These are phyloP conservation scores for Nothomitra cinnamomea DNA, from an alignment of 2,329 filamentous ascomycete genomes.

Conservation along the genomic window DNA sequence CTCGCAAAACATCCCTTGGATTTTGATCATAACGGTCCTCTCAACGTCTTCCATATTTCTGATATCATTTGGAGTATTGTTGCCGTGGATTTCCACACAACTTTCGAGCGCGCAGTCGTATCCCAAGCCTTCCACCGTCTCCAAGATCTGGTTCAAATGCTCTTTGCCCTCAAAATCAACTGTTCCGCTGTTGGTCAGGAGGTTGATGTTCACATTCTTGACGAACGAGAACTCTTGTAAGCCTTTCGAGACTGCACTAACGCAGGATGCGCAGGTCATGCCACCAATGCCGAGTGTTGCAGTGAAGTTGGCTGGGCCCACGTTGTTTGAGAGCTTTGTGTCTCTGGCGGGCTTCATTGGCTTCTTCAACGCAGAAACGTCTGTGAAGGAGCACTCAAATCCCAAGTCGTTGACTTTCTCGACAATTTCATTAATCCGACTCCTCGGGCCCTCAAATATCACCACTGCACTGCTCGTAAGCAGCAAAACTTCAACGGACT, in stretches of 20 bases:
- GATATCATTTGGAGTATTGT: constrained; percentile 14
- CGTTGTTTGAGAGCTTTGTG: neutral
- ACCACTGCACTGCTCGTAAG: constrained; percentile 7
- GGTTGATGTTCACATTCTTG: constrained; percentile 4
- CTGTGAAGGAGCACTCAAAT: constrained; percentile 5
- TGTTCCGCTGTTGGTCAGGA: constrained; percentile 7
- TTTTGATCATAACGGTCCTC: constrained; percentile 44
- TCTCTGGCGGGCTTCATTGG: neutral
- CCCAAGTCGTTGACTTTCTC: constrained; percentile 7
- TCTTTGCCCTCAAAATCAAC: constrained; percentile 7
- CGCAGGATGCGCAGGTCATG: constrained; percentile 8
- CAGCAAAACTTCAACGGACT: constrained; percentile 5
- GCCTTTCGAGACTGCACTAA: constrained; percentile 1
- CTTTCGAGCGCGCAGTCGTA: constrained; percentile 18
- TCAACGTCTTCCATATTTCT: constrained; percentile 11
- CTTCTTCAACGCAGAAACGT: neutral
- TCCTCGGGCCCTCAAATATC: constrained; percentile 6
- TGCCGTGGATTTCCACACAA: constrained; percentile 24
- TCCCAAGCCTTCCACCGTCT: constrained; percentile 6
- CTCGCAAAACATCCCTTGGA: constrained; percentile 60
- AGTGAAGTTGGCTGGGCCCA: neutral
- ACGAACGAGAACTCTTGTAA: constrained; percentile 4
- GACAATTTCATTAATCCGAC: constrained; percentile 5
- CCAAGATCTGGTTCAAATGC: constrained; percentile 5
- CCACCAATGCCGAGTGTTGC: constrained; percentile 6